Percentiles rank a stretch among this genome's conserved stretches.
Evolutionary conservation across 202 grass and related monocot genomes (phyloP).

Genomic region (Schoenoplectus tabernaemontani): DNA sequence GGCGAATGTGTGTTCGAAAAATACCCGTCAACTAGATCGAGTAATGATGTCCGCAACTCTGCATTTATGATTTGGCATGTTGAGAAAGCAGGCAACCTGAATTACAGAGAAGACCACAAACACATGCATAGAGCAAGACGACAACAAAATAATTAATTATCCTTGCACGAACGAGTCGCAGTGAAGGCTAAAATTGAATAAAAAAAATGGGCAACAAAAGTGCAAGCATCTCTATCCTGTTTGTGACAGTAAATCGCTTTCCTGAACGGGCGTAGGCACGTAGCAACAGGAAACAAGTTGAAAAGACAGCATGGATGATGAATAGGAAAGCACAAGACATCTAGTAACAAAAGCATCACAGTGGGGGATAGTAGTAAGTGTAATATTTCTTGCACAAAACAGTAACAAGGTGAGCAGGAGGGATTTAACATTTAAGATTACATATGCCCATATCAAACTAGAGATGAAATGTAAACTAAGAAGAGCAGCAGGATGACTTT

Average conservation of each 20-base stretch:
- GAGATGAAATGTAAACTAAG: conserved; percentile 22
- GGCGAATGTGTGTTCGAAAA: too few species aligned
- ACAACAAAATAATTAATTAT: neutral
- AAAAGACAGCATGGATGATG: too few species aligned
- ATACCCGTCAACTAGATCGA: too few species aligned
- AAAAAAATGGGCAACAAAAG: neutral
- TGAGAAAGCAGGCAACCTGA: too few species aligned
- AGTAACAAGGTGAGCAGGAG: conserved; percentile 5
- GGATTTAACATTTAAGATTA: conserved; percentile 27
- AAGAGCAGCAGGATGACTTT: conserved; percentile 66
- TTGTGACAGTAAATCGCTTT: neutral
- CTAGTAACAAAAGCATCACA: conserved; percentile 22
- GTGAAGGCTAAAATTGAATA: neutral
- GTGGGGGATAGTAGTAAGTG: neutral
- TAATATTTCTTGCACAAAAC: conserved; percentile 10
- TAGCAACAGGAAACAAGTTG: neutral
- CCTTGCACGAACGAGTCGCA: neutral
- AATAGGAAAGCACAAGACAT: too few species aligned
- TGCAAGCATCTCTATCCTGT: neutral
- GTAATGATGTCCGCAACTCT: too few species aligned
- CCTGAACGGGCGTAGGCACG: neutral
- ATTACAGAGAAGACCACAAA: too few species aligned
- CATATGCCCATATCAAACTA: conserved; percentile 13
- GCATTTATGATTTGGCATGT: too few species aligned
- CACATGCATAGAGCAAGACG: neutral